These are phyloP conservation scores for Myriosclerotinia scirpicola DNA, from an alignment of 2,329 filamentous ascomycete genomes.

Conservation along the genomic window DNA sequence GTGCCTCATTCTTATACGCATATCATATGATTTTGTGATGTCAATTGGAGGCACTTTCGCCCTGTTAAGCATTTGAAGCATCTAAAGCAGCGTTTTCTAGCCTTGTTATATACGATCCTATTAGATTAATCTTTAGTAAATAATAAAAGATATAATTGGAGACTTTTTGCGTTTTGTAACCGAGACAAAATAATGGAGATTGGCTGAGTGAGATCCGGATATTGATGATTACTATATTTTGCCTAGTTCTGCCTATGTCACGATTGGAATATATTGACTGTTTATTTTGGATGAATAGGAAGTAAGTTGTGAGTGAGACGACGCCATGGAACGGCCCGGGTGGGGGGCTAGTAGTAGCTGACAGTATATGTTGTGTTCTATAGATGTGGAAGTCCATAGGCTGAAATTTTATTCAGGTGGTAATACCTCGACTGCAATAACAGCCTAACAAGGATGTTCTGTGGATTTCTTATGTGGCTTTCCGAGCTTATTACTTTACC, in stretches of 20 bases:
- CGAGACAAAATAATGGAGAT: neutral
- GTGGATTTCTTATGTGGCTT: neutral
- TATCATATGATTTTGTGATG: neutral
- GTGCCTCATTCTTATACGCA: neutral
- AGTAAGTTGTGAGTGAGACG: neutral
- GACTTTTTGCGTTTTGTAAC: neutral
- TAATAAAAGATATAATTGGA: neutral
- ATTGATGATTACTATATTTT: neutral
- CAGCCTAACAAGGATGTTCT: neutral
- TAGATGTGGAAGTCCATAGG: constrained; percentile 3
- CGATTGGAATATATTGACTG: too few relatives aligned
- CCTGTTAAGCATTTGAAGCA: neutral
- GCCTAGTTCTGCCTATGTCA: neutral
- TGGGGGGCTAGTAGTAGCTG: neutral
- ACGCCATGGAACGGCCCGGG: constrained; percentile 1
- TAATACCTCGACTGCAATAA: neutral
- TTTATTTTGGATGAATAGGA: neutral
- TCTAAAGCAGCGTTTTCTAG: neutral
- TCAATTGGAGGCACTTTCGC: neutral
- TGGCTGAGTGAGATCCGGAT: neutral
- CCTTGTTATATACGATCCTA: neutral
- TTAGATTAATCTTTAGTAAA: neutral
- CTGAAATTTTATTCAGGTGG: neutral
- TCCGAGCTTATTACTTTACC: constrained; percentile 1
- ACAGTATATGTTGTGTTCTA: neutral